Evolutionary conservation across 2,329 filamentous ascomycete species (phyloP), one percentile per base, ranked within the genome.

Genomic region (Pestalotiopsis sp.): DNA sequence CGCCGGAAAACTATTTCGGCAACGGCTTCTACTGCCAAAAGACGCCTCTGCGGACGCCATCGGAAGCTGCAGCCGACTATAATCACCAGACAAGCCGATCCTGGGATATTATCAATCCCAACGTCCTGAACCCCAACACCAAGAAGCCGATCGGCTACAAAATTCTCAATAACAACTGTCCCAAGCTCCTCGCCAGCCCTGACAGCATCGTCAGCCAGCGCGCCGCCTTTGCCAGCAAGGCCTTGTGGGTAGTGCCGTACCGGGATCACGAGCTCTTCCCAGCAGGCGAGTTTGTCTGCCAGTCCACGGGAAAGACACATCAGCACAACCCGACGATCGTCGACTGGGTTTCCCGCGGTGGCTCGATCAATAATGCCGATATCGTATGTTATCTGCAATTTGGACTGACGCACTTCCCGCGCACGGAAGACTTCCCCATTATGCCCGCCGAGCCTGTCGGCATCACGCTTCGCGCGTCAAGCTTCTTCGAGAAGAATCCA

Each of bases 281-380:
- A 0, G 84, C 83, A 2, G 85, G 85, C 7, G 82, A 85, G 72
- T 86, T 82, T 65, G 86, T 84, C 2, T 86, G 86, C 68, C 84
- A 86, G 77, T 84, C 83, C 68, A 78, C 85, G 72, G 82, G 86
- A 67, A 78, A 84, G 68, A 80, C 79, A 23, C 69, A 81, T 77
- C 69, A 80, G 69, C 61, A 82, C 78, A 80, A 84, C 75, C 70
- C 69, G 85, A 86, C 49, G 77, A 62, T 62, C 25, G 31, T 62
- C 36, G 70, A 72, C 56, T 86, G 84, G 81, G 86, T 84, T 0
- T 79, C 83, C 14, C 12, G 85, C 17, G 82, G 85, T 68, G 86
- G 88, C 68, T 80, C 80, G 59, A 85, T 88, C 64, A 82, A 85
- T 67, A 86, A 89, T 69, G 82, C 84, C 3, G 86, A 89, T 73